phyloP scores from a whole-genome alignment of 2,329 filamentous ascomycete species.

The Atkinsonella hypoxylon region DNA sequence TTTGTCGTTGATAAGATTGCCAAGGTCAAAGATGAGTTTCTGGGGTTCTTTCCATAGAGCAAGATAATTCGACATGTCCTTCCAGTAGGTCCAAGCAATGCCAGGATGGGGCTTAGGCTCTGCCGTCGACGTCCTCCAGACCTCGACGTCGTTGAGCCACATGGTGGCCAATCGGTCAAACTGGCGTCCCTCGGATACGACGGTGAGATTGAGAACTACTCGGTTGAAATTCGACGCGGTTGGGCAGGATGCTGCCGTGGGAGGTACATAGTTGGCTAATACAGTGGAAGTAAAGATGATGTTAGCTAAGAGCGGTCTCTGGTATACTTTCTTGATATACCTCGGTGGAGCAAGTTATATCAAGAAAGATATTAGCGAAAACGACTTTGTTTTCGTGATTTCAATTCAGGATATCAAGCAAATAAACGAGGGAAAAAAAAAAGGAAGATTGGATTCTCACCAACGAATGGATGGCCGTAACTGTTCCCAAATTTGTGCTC shows the following conservation, averaged over 20 bases:
- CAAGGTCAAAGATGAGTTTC: slow-evolving; percentile 70
- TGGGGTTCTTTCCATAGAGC: slow-evolving; percentile 57
- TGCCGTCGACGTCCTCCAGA: slow-evolving; percentile 76
- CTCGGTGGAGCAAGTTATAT: too few species aligned
- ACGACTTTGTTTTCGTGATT: neutral
- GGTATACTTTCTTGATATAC: too few species aligned
- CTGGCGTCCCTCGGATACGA: slow-evolving; percentile 58
- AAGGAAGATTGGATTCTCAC: slow-evolving; percentile 28
- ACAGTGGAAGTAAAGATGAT: too few species aligned
- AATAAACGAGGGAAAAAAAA: neutral
- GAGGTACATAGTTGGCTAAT: slow-evolving; percentile 21
- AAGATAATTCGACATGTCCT: slow-evolving; percentile 65
- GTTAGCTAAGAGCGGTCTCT: too few species aligned
- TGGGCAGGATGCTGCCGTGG: slow-evolving; percentile 42
- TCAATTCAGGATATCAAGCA: neutral
- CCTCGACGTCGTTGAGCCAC: slow-evolving; percentile 64
- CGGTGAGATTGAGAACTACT: slow-evolving; percentile 65
- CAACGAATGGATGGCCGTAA: slow-evolving; percentile 63
- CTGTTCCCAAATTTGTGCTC: slow-evolving; percentile 58
- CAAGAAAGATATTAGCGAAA: neutral
- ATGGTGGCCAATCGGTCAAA: slow-evolving; percentile 66
- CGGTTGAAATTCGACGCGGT: slow-evolving; percentile 63
- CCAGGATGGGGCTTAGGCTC: slow-evolving; percentile 56
- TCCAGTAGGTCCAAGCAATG: slow-evolving; percentile 65
- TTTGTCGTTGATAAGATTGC: slow-evolving; percentile 54